phyloP scores from a whole-genome alignment of 2,329 filamentous ascomycete species.

The Claviceps purpurea region DNA sequence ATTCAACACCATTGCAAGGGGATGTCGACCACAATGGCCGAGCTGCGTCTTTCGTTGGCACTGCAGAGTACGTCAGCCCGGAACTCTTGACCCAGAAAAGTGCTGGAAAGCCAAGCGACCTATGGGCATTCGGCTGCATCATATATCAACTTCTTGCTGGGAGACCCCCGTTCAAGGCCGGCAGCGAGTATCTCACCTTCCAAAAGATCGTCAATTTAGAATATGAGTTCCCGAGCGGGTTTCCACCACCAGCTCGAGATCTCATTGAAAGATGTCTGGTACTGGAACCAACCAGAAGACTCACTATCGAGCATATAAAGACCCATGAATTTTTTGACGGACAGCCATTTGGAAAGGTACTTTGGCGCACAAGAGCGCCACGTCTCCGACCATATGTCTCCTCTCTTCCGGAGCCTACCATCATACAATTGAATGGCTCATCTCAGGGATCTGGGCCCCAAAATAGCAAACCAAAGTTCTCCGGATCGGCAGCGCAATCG shows the following conservation, averaged over 20 bases:
- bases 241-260: slow-evolving; percentile 75
- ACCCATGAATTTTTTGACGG: slow-evolving; percentile 93
- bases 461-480: slow-evolving; percentile 15
- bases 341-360: slow-evolving; percentile 63
- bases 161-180: slow-evolving; percentile 91
- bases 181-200: slow-evolving; percentile 92
- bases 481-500: slow-evolving; percentile 20
- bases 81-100: slow-evolving; percentile 95
- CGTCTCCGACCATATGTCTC: slow-evolving; percentile 74
- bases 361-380: slow-evolving; percentile 87
- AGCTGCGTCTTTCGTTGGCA: slow-evolving; percentile 91
- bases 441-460: slow-evolving; percentile 13
- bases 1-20: slow-evolving; percentile 18
- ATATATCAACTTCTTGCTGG: slow-evolving; percentile 92
- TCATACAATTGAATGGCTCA: slow-evolving; percentile 59
- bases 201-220: slow-evolving; percentile 95
- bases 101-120: slow-evolving; percentile 91
- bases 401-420: slow-evolving; percentile 56
- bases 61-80: slow-evolving; percentile 94
- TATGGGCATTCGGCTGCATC: slow-evolving; percentile 98
- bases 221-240: slow-evolving; percentile 83
- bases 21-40: slow-evolving; percentile 49
- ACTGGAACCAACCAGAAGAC: slow-evolving; percentile 66
- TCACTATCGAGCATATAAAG: slow-evolving; percentile 93
- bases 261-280: slow-evolving; percentile 84